Conservation (phyloP, 2,329 filamentous ascomycete genomes). For the Pseudogymnoascus pannorum region DNA sequence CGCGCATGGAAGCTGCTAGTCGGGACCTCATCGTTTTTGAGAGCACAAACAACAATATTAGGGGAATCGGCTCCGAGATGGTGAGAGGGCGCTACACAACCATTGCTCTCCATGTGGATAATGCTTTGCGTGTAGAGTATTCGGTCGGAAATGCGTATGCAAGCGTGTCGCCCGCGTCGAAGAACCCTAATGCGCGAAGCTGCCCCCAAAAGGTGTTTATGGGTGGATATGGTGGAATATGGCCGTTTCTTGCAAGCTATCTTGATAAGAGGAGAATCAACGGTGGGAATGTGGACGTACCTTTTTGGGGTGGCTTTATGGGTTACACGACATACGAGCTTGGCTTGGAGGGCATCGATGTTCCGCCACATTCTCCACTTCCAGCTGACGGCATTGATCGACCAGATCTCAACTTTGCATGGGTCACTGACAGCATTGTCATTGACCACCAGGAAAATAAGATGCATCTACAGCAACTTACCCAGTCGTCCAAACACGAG, state of each 20-base stretch:
- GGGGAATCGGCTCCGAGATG: slow-evolving; percentile 37
- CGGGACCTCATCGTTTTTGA: slow-evolving; percentile 50
- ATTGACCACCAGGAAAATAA: slow-evolving; percentile 51
- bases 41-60: slow-evolving; percentile 27
- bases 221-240: slow-evolving; percentile 24
- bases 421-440: slow-evolving; percentile 57
- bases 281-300: slow-evolving; percentile 29
- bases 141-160: slow-evolving; percentile 40
- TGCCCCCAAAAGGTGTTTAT: slow-evolving; percentile 8
- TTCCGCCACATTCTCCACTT: slow-evolving; percentile 28
- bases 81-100: slow-evolving; percentile 63
- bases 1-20: slow-evolving; percentile 29
- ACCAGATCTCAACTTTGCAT: slow-evolving; percentile 56
- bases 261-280: slow-evolving; percentile 34
- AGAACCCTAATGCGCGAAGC: background rate
- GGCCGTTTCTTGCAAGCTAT: slow-evolving; percentile 29
- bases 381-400: slow-evolving; percentile 22
- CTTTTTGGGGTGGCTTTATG: slow-evolving; percentile 65
- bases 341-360: slow-evolving; percentile 46
- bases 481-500: background rate
- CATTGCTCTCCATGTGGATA: slow-evolving; percentile 56
- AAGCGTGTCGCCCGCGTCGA: slow-evolving; percentile 19
- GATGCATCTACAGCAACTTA: slow-evolving; percentile 53
- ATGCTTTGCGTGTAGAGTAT: slow-evolving; percentile 52
- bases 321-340: slow-evolving; percentile 64